phyloP scores from a whole-genome alignment of 805 yeast species.

The Kodamaea hsintzibuensis region DNA sequence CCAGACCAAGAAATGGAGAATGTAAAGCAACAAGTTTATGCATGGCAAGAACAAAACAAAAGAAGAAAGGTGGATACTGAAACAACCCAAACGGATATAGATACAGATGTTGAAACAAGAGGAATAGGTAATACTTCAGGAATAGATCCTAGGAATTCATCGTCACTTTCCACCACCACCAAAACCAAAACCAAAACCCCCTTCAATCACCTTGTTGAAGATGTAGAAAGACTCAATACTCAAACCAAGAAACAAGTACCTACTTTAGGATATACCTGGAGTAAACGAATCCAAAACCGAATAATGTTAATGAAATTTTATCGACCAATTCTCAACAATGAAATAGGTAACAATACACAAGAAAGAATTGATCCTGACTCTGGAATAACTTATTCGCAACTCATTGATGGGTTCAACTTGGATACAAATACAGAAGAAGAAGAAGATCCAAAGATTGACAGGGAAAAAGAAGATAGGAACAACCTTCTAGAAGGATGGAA shows the following conservation, averaged over 20 bases:
- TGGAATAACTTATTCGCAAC: slow-evolving; percentile 12
- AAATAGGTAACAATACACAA: background rate
- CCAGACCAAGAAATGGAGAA: background rate
- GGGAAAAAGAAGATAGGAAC: background rate
- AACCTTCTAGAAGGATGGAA: slow-evolving; percentile 24
- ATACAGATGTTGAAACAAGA: background rate
- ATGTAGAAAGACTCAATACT: background rate
- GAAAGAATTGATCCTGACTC: slow-evolving; percentile 17
- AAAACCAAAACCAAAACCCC: too few relatives aligned
- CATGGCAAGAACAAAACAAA: background rate
- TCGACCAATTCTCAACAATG: slow-evolving; percentile 20
- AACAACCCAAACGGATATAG: background rate
- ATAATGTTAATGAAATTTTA: slow-evolving; percentile 31
- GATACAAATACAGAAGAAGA: background rate
- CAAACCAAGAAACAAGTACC: slow-evolving; percentile 27
- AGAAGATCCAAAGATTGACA: background rate
- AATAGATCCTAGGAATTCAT: background rate
- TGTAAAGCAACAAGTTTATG: background rate
- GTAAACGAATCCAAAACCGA: slow-evolving; percentile 24
- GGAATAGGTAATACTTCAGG: background rate
- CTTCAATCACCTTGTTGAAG: background rate
- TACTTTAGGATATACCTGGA: slow-evolving; percentile 36
- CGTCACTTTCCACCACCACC: background rate
- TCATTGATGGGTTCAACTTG: slow-evolving; percentile 15
- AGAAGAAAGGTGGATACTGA: background rate